A percentile compares a stretch with the other conserved stretches of the same genome.
phyloP scores from a whole-genome alignment of 2,329 filamentous ascomycete species.

The Diaporthe sp. region DNA sequence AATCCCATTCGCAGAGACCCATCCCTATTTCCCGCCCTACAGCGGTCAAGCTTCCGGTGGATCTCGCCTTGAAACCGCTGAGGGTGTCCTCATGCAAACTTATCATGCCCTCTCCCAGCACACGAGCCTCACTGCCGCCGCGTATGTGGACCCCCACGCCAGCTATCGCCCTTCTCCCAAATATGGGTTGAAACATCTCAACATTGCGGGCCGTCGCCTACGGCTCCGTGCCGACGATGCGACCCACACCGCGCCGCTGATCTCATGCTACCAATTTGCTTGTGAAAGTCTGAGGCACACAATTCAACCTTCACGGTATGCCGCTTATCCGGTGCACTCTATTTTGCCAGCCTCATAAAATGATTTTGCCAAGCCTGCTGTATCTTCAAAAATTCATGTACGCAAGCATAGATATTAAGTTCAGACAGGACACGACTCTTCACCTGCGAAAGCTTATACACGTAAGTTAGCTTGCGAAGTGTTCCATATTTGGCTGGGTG shows the following conservation, averaged over 20 bases:
- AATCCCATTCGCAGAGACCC: slow-evolving; percentile 8
- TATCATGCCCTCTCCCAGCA: not conserved
- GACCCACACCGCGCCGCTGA: slow-evolving; percentile 4
- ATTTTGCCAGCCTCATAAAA: not conserved
- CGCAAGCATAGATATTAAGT: not conserved
- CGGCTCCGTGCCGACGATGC: slow-evolving; percentile 1
- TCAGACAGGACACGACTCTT: not conserved
- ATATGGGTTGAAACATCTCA: slow-evolving; percentile 24
- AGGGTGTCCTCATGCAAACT: slow-evolving; percentile 18
- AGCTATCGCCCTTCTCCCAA: slow-evolving; percentile 1
- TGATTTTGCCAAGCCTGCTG: slow-evolving; percentile 11
- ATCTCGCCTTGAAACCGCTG: slow-evolving; percentile 22
- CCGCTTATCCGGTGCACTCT: not conserved
- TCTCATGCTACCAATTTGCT: not conserved
- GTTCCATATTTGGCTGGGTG: slow-evolving; percentile 19
- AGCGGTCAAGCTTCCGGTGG: slow-evolving; percentile 22
- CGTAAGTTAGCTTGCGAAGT: slow-evolving; percentile 6
- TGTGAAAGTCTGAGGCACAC: not conserved
- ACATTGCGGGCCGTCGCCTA: slow-evolving; percentile 19
- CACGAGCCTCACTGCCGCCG: not conserved
- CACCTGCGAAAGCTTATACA: slow-evolving; percentile 2
- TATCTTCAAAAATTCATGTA: not conserved
- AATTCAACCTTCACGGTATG: slow-evolving; percentile 1
- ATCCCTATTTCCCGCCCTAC: not conserved
- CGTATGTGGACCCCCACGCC: slow-evolving; percentile 3